Percentiles rank a stretch among this genome's conserved stretches.
These are phyloP conservation scores for Aspergillus pseudoglaucus DNA, from an alignment of 2,329 filamentous ascomycete genomes.

Conservation along the genomic window DNA sequence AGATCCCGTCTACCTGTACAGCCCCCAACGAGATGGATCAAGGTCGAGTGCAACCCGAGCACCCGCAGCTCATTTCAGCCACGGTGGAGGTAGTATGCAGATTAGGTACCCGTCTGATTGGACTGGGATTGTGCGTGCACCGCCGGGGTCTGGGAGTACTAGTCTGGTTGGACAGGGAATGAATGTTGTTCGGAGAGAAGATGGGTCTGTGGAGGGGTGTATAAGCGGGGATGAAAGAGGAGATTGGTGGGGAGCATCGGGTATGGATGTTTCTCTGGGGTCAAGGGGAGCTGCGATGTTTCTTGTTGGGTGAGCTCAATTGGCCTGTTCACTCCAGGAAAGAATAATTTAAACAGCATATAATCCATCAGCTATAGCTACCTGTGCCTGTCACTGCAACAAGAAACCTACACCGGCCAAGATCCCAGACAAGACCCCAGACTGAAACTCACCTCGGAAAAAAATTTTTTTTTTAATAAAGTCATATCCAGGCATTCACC, in stretches of 20 bases:
- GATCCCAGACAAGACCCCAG: too few relatives aligned
- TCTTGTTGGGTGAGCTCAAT: neutral
- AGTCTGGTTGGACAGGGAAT: conserved; percentile 18
- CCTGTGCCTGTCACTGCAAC: too few relatives aligned
- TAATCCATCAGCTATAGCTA: too few relatives aligned
- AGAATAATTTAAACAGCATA: neutral
- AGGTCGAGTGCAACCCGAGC: conserved; percentile 14
- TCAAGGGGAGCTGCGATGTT: conserved; percentile 3
- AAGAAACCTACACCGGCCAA: too few relatives aligned
- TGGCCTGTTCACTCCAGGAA: too few relatives aligned
- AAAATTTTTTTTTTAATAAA: too few relatives aligned
- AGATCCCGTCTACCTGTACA: conserved; percentile 9
- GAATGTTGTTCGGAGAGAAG: conserved; percentile 5
- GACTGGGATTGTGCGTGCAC: conserved; percentile 22
- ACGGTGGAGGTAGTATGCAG: conserved; percentile 13
- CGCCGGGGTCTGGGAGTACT: conserved; percentile 10
- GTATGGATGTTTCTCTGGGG: conserved; percentile 15
- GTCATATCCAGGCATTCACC: too few relatives aligned
- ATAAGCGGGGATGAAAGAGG: conserved; percentile 5
- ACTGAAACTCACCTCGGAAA: too few relatives aligned
- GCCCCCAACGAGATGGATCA: neutral
- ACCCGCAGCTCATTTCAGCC: neutral
- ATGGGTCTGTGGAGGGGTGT: conserved; percentile 7
- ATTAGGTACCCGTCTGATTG: conserved; percentile 24
- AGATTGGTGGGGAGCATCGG: conserved; percentile 16